phyloP scores from a whole-genome alignment of 257 asterid genomes.

The Nyctanthes arbortristis region DNA sequence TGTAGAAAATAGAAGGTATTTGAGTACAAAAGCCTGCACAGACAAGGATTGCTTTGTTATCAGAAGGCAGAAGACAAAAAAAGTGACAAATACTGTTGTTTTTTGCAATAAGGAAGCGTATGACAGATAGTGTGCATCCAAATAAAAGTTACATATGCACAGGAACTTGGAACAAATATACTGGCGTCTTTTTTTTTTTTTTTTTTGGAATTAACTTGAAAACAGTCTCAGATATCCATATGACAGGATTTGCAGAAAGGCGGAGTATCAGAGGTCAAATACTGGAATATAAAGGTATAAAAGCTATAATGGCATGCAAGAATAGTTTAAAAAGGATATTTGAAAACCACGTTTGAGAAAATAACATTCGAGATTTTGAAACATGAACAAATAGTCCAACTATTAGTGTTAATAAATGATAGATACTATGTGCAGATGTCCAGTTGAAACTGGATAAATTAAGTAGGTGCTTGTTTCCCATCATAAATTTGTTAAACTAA shows the following conservation, averaged over 20 bases:
- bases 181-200: no score
- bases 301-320: background rate
- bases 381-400: background rate
- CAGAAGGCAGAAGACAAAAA: background rate
- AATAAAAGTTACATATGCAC: background rate
- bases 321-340: background rate
- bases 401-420: background rate
- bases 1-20: slow-evolving; percentile 66
- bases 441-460: background rate
- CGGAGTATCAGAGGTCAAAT: background rate
- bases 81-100: no score
- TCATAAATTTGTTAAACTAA: no score
- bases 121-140: background rate
- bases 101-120: no score
- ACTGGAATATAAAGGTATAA: background rate
- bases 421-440: background rate
- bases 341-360: background rate
- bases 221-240: background rate
- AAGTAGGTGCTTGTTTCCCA: no score
- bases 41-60: slow-evolving; percentile 29
- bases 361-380: background rate
- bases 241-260: background rate
- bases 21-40: slow-evolving; percentile 95
- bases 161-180: background rate
- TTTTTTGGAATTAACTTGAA: background rate